A percentile compares a stretch with the other conserved stretches of the same genome.
phyloP scores from a whole-genome alignment of 768 basidiomycete species.

The Xerocomellus dryophilus region DNA sequence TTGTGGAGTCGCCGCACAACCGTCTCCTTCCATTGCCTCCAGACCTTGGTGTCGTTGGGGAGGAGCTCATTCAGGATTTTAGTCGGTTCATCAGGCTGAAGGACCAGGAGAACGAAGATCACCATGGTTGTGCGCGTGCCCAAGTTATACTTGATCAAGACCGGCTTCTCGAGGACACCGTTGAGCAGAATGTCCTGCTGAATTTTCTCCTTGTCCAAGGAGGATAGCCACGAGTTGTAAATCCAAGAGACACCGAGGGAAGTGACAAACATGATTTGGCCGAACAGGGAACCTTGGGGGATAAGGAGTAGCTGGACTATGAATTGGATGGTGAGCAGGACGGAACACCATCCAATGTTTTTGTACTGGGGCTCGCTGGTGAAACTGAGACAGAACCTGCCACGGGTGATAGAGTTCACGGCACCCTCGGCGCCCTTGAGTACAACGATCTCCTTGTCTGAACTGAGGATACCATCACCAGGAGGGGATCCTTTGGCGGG shows the following conservation, averaged over 20 bases:
- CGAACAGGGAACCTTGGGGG: slow-evolving; percentile 33
- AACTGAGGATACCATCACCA: slow-evolving; percentile 31
- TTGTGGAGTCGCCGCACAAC: slow-evolving; percentile 15
- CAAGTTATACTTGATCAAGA: slow-evolving; percentile 24
- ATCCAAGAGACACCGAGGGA: slow-evolving; percentile 35
- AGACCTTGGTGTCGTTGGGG: slow-evolving; percentile 28
- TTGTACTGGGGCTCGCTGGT: slow-evolving; percentile 24
- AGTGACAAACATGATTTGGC: slow-evolving; percentile 35
- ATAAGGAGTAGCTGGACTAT: slow-evolving; percentile 35
- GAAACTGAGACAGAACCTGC: slow-evolving; percentile 30
- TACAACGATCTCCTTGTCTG: slow-evolving; percentile 26
- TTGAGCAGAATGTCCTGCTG: slow-evolving; percentile 26
- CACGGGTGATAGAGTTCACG: slow-evolving; percentile 33
- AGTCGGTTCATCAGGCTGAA: slow-evolving; percentile 19
- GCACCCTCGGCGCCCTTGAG: slow-evolving; percentile 30
- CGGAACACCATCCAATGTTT: slow-evolving; percentile 31
- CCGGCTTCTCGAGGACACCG: slow-evolving; percentile 22
- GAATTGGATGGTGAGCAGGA: slow-evolving; percentile 34
- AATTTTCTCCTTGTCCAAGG: slow-evolving; percentile 35
- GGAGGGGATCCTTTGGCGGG: slow-evolving; percentile 25
- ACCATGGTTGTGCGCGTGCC: slow-evolving; percentile 28
- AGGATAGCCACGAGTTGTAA: slow-evolving; percentile 36
- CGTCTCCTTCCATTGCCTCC: slow-evolving; percentile 22
- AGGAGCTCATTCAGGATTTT: slow-evolving; percentile 23
- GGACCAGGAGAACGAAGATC: slow-evolving; percentile 23